These are phyloP conservation scores for Pseudozyma tsukubaensis DNA, from an alignment of 1,284 basidiomycete genomes.

Conservation along the genomic window DNA sequence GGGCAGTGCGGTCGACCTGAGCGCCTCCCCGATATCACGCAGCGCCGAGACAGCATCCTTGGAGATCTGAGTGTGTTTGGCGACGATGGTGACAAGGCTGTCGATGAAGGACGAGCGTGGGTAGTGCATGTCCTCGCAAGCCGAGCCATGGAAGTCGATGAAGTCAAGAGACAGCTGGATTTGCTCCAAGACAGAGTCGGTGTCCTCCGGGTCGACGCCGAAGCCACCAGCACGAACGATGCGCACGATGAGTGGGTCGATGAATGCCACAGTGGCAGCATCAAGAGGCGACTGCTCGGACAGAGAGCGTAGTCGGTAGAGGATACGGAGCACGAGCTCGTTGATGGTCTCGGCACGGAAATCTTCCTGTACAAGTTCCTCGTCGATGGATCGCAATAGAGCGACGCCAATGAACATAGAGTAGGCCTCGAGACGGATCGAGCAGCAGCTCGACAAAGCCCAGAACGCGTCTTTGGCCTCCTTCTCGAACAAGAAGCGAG, in stretches of 20 bases:
- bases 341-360: constrained; percentile 56
- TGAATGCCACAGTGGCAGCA: constrained; percentile 83
- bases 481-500: constrained; percentile 39
- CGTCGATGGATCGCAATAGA: constrained; percentile 57
- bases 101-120: constrained; percentile 73
- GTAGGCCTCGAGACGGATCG: constrained; percentile 50
- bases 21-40: constrained; percentile 84
- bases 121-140: constrained; percentile 75
- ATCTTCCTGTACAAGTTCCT: constrained; percentile 56
- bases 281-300: constrained; percentile 87
- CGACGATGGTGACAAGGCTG: constrained; percentile 80
- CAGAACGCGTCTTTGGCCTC: constrained; percentile 48
- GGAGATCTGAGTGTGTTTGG: constrained; percentile 81
- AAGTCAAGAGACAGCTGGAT: constrained; percentile 85
- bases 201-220: constrained; percentile 72
- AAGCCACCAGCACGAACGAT: constrained; percentile 81
- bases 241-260: constrained; percentile 80
- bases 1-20: constrained; percentile 71
- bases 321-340: constrained; percentile 82
- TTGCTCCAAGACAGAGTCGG: constrained; percentile 86
- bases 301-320: constrained; percentile 85
- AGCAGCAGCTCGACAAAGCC: constrained; percentile 56
- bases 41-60: constrained; percentile 88
- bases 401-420: constrained; percentile 53
- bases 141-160: constrained; percentile 84